Evolutionary conservation across 2,329 filamentous ascomycete species (phyloP).

Genomic region (Beauveria asiatica): DNA sequence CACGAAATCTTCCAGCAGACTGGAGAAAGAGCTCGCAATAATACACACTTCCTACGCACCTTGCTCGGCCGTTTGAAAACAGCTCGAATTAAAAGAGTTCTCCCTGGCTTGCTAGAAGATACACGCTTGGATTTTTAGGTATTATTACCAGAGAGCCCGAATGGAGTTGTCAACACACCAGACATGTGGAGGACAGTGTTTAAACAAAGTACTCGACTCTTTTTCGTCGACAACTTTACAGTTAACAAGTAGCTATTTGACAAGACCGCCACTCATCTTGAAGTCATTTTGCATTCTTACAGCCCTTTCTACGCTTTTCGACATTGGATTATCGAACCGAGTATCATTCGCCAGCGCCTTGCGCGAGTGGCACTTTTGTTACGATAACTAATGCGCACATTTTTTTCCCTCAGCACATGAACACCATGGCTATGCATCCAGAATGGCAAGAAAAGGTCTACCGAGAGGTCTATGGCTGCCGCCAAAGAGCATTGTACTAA

Average conservation of each 20-base stretch:
- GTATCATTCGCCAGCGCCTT: not conserved
- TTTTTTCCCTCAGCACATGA: not conserved
- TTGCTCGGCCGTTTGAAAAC: slow-evolving; percentile 6
- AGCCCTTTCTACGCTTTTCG: not conserved
- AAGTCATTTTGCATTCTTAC: not conserved
- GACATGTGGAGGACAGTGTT: not conserved
- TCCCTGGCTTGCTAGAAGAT: not conserved
- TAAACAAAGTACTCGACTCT: not conserved
- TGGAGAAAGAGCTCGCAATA: not conserved
- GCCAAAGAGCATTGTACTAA: not conserved
- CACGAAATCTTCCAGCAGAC: not conserved
- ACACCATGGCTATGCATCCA: not conserved
- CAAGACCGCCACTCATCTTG: not conserved
- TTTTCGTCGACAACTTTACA: not conserved
- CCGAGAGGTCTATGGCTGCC: not conserved
- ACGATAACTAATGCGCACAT: not conserved
- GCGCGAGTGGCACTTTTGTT: not conserved
- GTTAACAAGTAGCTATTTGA: not conserved
- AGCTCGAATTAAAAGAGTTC: not conserved
- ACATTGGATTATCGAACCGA: not conserved
- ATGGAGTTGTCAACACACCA: not conserved
- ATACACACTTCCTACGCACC: slow-evolving; percentile 9
- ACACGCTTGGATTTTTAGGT: not conserved
- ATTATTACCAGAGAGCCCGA: not conserved
- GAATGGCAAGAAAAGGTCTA: slow-evolving; percentile 1